Evolutionary conservation across 129 eudicot species (phyloP), one percentile per base, ranked within the genome.

Genomic region (Silybum marianum): DNA sequence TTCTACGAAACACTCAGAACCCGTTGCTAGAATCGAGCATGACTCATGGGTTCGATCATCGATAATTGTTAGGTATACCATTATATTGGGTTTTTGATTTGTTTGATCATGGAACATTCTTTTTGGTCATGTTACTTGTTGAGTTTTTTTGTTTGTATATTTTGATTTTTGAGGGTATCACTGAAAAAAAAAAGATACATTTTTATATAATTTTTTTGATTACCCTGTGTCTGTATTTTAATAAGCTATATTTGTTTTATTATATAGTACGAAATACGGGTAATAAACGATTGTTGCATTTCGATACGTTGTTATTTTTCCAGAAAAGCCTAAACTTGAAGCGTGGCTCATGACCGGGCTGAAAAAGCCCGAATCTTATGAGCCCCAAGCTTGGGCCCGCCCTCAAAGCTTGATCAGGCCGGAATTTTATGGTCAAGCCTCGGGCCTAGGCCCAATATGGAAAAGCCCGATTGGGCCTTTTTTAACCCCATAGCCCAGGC

Each of bases 131-230:
- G 81, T 70, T 28, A 69, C 73, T 24, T 71, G 74, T 60, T 40
- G 39, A 38, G 86, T 71, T 83, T 77, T 77, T 80, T 76, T 83
- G 82, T 83, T 71, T 83, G 78, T 83, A 71, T 83, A 58, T 77
- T 77, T 66, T 39, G 69, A 58, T 39, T 77, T 77, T 66, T 39
- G 69, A 58, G 5, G 78, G 71, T 60, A 77, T 83, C 82, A 42
- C 67, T 36, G 40, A 18, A 18, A 51, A 48, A 26, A 51, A 76
- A 74, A 62, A 21, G 65, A 39, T 73, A 69, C 28, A 30, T 74
- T 74, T 74, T n/a, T 58, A 16, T 54, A 54, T 54, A 54, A 71
- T 71, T 76, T 38, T 38, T 38, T 69, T 76, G 28, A 71, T 76
- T 70, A 60, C 48, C 32, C 60, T 30, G 54, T 70, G 82, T 83